Evolutionary conservation across 352 stramenopile species (phyloP).

Genomic region (Phytophthora pluvialis): DNA sequence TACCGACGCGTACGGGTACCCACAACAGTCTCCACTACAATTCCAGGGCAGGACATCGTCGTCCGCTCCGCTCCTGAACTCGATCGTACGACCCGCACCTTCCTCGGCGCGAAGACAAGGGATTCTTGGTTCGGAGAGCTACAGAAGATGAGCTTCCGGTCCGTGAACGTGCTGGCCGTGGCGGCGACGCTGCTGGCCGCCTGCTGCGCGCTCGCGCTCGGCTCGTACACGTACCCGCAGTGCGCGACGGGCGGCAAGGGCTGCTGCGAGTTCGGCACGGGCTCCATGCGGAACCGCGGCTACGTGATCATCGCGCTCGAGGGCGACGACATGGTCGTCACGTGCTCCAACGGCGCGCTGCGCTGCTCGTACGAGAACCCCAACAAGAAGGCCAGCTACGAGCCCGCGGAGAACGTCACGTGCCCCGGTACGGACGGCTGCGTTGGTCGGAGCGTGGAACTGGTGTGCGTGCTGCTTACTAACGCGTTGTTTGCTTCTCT

Average conservation of each 20-base stretch:
- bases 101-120: slow-evolving; percentile 3
- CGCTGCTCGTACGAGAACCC: slow-evolving; percentile 70
- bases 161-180: slow-evolving; percentile 30
- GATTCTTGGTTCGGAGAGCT: slow-evolving; percentile 9
- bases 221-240: slow-evolving; percentile 57
- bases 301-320: slow-evolving; percentile 60
- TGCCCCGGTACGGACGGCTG: slow-evolving; percentile 57
- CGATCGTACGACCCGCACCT: slow-evolving; percentile 30
- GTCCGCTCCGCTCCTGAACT: slow-evolving; percentile 9
- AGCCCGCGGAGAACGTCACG: slow-evolving; percentile 42
- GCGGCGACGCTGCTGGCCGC: slow-evolving; percentile 33
- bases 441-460: not conserved
- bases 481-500: slow-evolving; percentile 7
- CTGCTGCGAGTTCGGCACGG: slow-evolving; percentile 63
- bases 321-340: slow-evolving; percentile 65
- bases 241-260: slow-evolving; percentile 47
- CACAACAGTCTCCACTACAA: slow-evolving; percentile 1
- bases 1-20: slow-evolving; percentile 8
- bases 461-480: not conserved
- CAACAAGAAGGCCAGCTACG: slow-evolving; percentile 47
- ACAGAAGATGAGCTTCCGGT: slow-evolving; percentile 32
- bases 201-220: slow-evolving; percentile 33
- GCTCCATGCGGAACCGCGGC: slow-evolving; percentile 64
- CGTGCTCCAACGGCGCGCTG: slow-evolving; percentile 58
- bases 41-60: slow-evolving; percentile 21